phyloP scores from a whole-genome alignment of 2,329 filamentous ascomycete genomes.

The Exophiala dermatitidis region DNA sequence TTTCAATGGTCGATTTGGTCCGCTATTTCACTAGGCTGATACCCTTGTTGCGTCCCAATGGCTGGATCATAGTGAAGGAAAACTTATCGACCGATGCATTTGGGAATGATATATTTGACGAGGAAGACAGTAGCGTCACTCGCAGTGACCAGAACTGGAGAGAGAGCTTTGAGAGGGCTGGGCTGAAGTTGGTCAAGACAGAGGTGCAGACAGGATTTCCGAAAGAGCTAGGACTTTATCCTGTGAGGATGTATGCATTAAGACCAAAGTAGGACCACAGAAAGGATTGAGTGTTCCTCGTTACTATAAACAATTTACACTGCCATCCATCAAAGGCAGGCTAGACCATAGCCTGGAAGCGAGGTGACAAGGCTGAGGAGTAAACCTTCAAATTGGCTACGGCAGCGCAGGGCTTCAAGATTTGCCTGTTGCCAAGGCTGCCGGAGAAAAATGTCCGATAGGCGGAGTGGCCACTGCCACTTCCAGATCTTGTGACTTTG shows the following conservation, averaged over 20 bases:
- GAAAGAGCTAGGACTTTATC: conserved; percentile 54
- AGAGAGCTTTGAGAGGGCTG: conserved; percentile 60
- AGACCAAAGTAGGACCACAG: conserved; percentile 39
- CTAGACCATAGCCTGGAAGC: no score
- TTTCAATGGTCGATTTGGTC: conserved; percentile 67
- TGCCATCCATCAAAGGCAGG: no score
- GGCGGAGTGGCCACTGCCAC: no score
- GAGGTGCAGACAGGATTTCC: conserved; percentile 69
- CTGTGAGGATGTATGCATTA: conserved; percentile 72
- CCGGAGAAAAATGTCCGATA: no score
- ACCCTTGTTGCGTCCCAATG: conserved; percentile 38
- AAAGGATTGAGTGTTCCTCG: background rate
- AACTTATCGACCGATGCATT: conserved; percentile 55
- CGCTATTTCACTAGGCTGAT: conserved; percentile 59
- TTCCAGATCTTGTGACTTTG: no score
- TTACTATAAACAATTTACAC: background rate
- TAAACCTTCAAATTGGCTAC: no score
- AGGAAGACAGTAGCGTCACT: conserved; percentile 69
- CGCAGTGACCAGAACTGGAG: conserved; percentile 67
- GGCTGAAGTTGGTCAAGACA: conserved; percentile 58
- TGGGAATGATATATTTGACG: conserved; percentile 64
- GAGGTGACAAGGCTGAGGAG: no score
- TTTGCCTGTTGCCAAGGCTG: no score
- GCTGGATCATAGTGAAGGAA: conserved; percentile 67
- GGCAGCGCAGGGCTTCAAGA: no score